These are phyloP conservation scores for Lentinula novae-zelandiae DNA, from an alignment of 1,284 basidiomycete species.

Conservation along the genomic window DNA sequence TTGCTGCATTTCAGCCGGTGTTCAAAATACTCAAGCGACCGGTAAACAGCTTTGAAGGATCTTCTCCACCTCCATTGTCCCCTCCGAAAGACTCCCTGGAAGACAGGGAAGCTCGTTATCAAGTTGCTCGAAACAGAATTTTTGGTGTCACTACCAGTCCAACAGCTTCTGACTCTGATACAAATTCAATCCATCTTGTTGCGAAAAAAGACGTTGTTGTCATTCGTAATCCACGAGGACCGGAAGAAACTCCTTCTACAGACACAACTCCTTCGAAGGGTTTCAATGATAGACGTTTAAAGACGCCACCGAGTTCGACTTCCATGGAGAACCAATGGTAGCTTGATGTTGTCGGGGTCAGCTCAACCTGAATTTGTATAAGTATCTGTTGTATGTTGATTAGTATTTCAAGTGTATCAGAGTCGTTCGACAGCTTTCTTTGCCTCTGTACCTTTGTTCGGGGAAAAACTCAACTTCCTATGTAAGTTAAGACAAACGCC, in stretches of 20 bases:
- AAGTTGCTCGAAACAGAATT: conserved; percentile 40
- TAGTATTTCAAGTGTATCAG: not conserved
- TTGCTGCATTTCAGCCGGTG: conserved; percentile 36
- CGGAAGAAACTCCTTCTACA: not conserved
- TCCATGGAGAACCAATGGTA: not conserved
- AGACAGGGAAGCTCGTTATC: conserved; percentile 39
- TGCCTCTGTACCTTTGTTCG: too few species aligned
- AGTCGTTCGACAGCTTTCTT: too few species aligned
- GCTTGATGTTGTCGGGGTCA: too few species aligned
- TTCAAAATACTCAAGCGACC: conserved; percentile 44
- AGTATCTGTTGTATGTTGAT: too few species aligned
- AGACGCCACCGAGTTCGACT: not conserved
- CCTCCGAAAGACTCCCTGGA: conserved; percentile 27
- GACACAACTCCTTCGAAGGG: conserved; percentile 1
- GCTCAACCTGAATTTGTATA: not conserved
- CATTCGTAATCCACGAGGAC: conserved; percentile 10
- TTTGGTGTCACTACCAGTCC: conserved; percentile 26
- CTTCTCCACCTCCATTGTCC: conserved; percentile 22
- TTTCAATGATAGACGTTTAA: not conserved
- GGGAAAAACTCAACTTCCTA: too few species aligned
- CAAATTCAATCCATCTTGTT: not conserved
- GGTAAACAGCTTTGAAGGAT: conserved; percentile 22
- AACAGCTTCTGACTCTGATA: not conserved
- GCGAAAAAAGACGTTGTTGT: conserved; percentile 1
- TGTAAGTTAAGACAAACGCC: too few species aligned